Evolutionary conservation across 2,329 filamentous ascomycete genomes (phyloP).

Genomic region (Aspergillus pseudoglaucus): DNA sequence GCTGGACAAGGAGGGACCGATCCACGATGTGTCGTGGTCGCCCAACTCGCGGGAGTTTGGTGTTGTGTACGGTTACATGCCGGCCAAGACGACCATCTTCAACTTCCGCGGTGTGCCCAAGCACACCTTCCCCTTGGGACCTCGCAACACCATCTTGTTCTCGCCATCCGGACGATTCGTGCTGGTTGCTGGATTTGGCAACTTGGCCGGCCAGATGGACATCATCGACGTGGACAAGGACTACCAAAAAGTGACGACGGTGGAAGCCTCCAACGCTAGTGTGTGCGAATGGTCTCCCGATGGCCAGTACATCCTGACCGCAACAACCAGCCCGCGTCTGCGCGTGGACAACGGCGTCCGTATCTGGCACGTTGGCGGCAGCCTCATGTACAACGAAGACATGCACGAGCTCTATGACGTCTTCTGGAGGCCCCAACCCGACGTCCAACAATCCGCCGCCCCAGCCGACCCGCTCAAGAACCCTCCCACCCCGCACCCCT

Average conservation of each 20-base stretch:
- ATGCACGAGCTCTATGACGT: slow-evolving; percentile 92
- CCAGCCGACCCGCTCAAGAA: slow-evolving; percentile 65
- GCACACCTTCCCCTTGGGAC: slow-evolving; percentile 78
- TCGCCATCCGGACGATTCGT: slow-evolving; percentile 91
- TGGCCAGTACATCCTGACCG: slow-evolving; percentile 89
- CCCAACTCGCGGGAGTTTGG: slow-evolving; percentile 97
- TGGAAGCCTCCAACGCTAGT: slow-evolving; percentile 91
- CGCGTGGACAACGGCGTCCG: slow-evolving; percentile 95
- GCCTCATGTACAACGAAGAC: slow-evolving; percentile 90
- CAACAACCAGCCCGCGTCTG: slow-evolving; percentile 91
- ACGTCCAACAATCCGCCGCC: slow-evolving; percentile 46
- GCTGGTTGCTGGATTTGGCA: slow-evolving; percentile 91
- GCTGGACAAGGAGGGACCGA: slow-evolving; percentile 93
- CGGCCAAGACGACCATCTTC: slow-evolving; percentile 98
- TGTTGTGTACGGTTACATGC: slow-evolving; percentile 97
- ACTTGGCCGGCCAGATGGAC: slow-evolving; percentile 94
- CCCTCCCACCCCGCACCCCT: slow-evolving; percentile 71
- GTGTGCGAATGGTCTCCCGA: slow-evolving; percentile 97
- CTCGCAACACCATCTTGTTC: slow-evolving; percentile 91
- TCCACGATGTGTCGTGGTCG: slow-evolving; percentile 97
- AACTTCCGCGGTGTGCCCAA: slow-evolving; percentile 76
- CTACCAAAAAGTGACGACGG: slow-evolving; percentile 84
- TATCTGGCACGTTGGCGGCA: slow-evolving; percentile 85
- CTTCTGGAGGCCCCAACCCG: slow-evolving; percentile 71
- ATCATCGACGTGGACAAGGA: slow-evolving; percentile 95